phyloP scores from a whole-genome alignment of 2,329 filamentous ascomycete species.

The Bimuria novae-zelandiae region DNA sequence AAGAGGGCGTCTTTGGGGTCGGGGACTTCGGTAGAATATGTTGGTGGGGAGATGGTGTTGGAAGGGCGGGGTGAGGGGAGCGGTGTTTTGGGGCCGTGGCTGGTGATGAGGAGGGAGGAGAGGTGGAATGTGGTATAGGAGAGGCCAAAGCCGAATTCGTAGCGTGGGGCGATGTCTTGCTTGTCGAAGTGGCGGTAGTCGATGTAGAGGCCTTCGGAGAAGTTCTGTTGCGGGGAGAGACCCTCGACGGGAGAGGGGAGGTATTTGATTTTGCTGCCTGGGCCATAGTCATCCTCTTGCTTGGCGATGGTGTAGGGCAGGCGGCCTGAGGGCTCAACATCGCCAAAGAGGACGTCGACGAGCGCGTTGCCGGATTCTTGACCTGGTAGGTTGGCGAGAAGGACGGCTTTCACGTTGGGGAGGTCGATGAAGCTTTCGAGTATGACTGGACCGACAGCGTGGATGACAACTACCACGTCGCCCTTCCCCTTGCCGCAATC shows the following conservation, averaged over 20 bases:
- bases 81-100: conserved; percentile 51
- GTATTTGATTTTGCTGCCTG: conserved; percentile 70
- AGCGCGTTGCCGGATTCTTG: conserved; percentile 49
- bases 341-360: conserved; percentile 47
- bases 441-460: conserved; percentile 81
- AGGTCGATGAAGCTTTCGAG: conserved; percentile 81
- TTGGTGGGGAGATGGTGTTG: conserved; percentile 39
- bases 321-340: conserved; percentile 51
- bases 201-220: conserved; percentile 80
- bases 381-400: conserved; percentile 79
- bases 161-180: conserved; percentile 72
- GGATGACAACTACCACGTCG: conserved; percentile 80
- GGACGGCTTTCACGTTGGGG: conserved; percentile 74
- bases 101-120: conserved; percentile 54
- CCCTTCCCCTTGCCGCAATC: conserved; percentile 66
- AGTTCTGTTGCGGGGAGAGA: conserved; percentile 78
- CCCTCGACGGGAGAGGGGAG: conserved; percentile 61
- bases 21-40: conserved; percentile 61
- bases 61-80: conserved; percentile 41
- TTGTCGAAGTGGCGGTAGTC: conserved; percentile 92
- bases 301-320: conserved; percentile 64
- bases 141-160: conserved; percentile 84
- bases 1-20: conserved; percentile 62
- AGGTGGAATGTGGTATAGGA: conserved; percentile 78
- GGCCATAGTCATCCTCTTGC: conserved; percentile 74